Conservation (phyloP, 1,139 yeast genomes). For the Geotrichum klebahnii region DNA sequence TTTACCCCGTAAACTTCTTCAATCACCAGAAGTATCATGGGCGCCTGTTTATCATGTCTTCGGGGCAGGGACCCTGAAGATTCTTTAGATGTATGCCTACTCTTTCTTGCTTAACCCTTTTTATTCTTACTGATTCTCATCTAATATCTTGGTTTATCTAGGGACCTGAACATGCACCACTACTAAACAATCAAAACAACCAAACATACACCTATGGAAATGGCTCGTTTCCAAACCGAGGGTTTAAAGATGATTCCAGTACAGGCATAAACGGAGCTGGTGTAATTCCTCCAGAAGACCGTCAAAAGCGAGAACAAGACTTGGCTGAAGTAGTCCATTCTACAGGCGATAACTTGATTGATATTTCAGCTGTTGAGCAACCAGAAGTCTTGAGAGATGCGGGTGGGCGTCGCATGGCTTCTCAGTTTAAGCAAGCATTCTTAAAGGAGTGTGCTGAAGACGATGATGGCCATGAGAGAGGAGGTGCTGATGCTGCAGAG, state of each 20-base stretch:
- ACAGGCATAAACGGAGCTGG: conserved; percentile 3
- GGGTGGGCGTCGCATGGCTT: conserved; percentile 9
- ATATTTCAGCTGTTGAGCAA: conserved; percentile 30
- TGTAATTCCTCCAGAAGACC: conserved; percentile 18
- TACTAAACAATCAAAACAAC: conserved; percentile 20
- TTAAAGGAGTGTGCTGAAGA: conserved; percentile 1
- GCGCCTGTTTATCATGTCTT: conserved; percentile 30
- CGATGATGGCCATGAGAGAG: neutral
- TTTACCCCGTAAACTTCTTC: no score
- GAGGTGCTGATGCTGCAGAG: neutral
- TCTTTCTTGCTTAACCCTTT: neutral
- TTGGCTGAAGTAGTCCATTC: conserved; percentile 28
- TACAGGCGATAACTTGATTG: conserved; percentile 31
- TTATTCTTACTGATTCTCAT: no score
- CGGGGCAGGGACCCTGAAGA: conserved; percentile 23
- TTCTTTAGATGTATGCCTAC: conserved; percentile 14
- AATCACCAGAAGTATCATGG: conserved; percentile 28
- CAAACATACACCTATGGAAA: conserved; percentile 9
- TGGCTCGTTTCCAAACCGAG: conserved; percentile 5
- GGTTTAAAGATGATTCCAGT: conserved; percentile 11
- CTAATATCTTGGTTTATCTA: neutral
- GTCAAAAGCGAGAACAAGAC: conserved; percentile 27
- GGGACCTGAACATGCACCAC: conserved; percentile 21
- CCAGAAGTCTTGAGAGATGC: conserved; percentile 25
- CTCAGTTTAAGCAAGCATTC: conserved; percentile 7